Evolutionary conservation across 257 asterid species (phyloP), one percentile per base, ranked within the genome.

Genomic region (Salvia splendens): DNA sequence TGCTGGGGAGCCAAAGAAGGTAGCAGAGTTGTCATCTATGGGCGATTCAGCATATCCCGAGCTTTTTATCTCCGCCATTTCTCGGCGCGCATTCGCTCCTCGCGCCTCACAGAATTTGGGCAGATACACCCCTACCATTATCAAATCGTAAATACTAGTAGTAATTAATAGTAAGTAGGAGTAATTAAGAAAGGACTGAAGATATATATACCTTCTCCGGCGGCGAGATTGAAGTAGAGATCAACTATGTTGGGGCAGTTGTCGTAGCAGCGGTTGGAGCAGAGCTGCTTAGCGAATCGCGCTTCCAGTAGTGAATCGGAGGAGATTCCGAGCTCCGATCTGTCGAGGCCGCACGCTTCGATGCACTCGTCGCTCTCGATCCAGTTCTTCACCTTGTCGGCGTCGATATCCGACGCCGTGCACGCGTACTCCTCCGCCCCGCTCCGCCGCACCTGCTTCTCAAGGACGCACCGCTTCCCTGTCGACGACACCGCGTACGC

Each of bases 191-290:
- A 24, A 24, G 30, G 30, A 33, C 2, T 33, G 6, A 33, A 33
- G 5, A 33, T 3, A 33, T 33, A 33, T 33, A 33, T 38, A 40
- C 77, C 77, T 73, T 73, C 78, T 15, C 69, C 78, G 3, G 90
- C 92, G 12, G 96, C 97, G 32, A 88, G 96, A 69, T 81, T 88
- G 91, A 88, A 88, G 83, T 84, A 88, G 65, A 88, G 91, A 60
- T 91, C 95, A 28, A 83, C 77, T 14, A 91, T 61, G 77, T 86
- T 91, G 7, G 92, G 93, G 77, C 97, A 91, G 49, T 10, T 54
- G 9, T 2, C 33, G 24, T 83, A 88, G 81, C 97, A 91, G 7
- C 68, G 70, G 9, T 78, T 11, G 17, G 97, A 88, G 83, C 97
- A 91, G 28, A 91, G 86, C 63, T 79, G 83, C 0, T 46, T 72